Conservation (phyloP, 805 yeast species). For the Candida koratica region DNA sequence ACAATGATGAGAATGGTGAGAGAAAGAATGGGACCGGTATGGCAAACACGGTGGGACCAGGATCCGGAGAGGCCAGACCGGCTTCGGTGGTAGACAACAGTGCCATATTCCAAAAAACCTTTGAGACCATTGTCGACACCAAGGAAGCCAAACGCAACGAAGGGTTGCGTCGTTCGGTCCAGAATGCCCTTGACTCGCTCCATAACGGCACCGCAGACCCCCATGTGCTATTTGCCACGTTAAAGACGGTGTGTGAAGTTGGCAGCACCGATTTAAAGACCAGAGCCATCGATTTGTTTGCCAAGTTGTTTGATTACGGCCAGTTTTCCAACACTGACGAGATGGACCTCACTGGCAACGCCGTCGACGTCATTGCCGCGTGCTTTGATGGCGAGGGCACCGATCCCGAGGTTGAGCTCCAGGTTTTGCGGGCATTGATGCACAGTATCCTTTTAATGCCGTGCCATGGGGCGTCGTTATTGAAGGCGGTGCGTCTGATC, state of each 20-base stretch:
- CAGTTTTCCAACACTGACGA: constrained; percentile 60
- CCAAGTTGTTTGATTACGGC: constrained; percentile 84
- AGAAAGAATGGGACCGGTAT: too few species aligned
- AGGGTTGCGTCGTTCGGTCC: constrained; percentile 31
- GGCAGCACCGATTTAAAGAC: constrained; percentile 61
- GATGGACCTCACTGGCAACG: constrained; percentile 67
- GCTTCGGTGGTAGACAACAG: constrained; percentile 24
- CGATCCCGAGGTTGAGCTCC: constrained; percentile 83
- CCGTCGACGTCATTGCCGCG: constrained; percentile 76
- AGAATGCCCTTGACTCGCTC: constrained; percentile 42
- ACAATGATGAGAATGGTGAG: too few species aligned
- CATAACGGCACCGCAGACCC: constrained; percentile 39
- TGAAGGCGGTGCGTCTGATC: constrained; percentile 89
- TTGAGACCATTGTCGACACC: constrained; percentile 51
- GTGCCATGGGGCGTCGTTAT: constrained; percentile 83
- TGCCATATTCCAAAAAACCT: constrained; percentile 47
- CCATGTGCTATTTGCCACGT: constrained; percentile 67
- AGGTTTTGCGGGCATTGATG: constrained; percentile 86
- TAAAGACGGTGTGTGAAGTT: constrained; percentile 71
- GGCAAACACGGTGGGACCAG: too few species aligned
- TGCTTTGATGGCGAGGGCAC: constrained; percentile 93
- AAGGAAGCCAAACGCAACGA: constrained; percentile 60
- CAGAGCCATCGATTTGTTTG: constrained; percentile 76
- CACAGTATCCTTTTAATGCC: constrained; percentile 82
- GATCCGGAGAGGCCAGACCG: too few species aligned